A percentile compares a stretch with the other conserved stretches of the same genome.
phyloP scores from a whole-genome alignment of 176 grass and related monocot species.

The Aegilops longissima region DNA sequence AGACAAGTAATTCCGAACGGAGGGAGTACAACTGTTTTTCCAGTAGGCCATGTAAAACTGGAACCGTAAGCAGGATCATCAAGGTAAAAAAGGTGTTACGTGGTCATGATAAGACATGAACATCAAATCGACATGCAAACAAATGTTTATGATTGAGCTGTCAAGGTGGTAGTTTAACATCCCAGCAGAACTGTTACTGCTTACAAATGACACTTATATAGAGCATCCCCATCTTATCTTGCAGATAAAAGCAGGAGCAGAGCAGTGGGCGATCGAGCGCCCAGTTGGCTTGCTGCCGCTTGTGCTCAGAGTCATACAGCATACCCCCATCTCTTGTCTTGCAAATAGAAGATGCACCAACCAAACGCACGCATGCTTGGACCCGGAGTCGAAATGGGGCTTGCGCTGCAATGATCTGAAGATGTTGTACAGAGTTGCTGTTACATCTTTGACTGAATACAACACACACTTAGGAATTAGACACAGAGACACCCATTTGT shows the following conservation, averaged over 20 bases:
- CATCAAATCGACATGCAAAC: neutral
- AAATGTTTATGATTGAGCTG: neutral
- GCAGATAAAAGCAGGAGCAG: constrained; percentile 29
- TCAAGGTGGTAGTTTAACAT: neutral
- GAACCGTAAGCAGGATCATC: neutral
- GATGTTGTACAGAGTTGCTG: neutral
- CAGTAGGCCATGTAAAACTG: no score
- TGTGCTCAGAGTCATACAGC: neutral
- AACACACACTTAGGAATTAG: constrained; percentile 29
- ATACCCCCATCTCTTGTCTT: neutral
- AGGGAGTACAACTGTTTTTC: no score
- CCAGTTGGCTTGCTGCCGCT: constrained; percentile 1
- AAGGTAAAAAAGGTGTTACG: neutral
- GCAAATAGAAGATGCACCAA: neutral
- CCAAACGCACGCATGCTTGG: neutral
- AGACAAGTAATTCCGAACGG: no score
- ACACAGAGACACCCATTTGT: constrained; percentile 15
- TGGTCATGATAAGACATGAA: neutral
- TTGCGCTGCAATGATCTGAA: neutral
- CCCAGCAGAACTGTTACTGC: neutral
- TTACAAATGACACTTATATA: neutral
- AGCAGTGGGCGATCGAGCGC: neutral
- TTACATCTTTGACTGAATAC: constrained; percentile 35
- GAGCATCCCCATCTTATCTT: neutral
- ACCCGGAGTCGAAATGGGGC: neutral